Evolutionary conservation across 129 eudicot species (phyloP), one percentile per base, ranked within the genome.

Genomic region (Mikania micrantha): DNA sequence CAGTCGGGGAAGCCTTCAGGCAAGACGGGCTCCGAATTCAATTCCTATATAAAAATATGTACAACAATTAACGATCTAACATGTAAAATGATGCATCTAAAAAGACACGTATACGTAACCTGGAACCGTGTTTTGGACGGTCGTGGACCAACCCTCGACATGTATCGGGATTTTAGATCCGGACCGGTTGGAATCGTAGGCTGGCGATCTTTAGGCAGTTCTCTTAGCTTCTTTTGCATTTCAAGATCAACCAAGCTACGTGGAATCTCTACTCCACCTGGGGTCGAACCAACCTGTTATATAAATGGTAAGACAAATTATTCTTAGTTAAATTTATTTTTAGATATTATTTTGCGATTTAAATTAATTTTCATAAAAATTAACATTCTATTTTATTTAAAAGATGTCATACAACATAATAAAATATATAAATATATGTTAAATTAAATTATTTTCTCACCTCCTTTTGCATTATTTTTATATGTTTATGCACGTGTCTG

Each of bases 101-200:
- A 70, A 7, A 17, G 22, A 12, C n/a, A n/a, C 36, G 7, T 49
- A 47, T 11, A 16, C 9, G 45, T 40, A 65, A 87, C 97, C 97
- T 85, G 74, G 70, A 91, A 91, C 35, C 74, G 81, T 73, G 97
- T 91, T 22, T 79, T 76, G 63, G 84, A 61, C 35, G 97, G 97
- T 52, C 94, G 88, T 17, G 94, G 85, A 40, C 97, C 97, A 75
- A 83, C 79, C 70, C 97, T 81, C 97, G 96, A 91, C 97, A 91
- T 88, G 79, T 91, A 91, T 21, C 94, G 83, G 74, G 90, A 85
- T 78, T 91, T 91, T 8, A 85, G 97, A 64, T 91, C 97, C 3
- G 97, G 96, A 20, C 90, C 90, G 0, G 73, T 42, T 44, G 97
- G 97, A 60, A 81, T 79, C 4, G 65, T 27, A 0, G 96, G 90